phyloP scores from a whole-genome alignment of 2,329 filamentous ascomycete genomes.

The Bipolaris sorokiniana region DNA sequence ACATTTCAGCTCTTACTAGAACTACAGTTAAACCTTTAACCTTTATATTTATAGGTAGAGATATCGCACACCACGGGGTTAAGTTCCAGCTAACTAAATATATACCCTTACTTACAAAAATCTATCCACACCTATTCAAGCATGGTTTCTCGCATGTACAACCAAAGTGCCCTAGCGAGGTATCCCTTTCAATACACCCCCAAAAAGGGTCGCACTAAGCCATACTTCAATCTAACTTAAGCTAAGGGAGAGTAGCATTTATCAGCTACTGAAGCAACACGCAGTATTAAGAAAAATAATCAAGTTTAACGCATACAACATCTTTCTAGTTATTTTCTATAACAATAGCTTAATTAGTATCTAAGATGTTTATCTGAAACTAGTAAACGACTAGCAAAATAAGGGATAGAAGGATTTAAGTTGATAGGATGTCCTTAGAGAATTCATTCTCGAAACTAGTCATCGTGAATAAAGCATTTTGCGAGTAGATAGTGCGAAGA shows the following conservation, averaged over 20 bases:
- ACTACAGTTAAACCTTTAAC: background rate
- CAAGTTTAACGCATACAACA: slow-evolving; percentile 3
- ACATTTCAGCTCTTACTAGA: background rate
- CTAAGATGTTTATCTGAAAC: background rate
- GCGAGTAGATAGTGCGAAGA: too few species aligned
- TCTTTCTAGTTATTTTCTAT: slow-evolving; percentile 4
- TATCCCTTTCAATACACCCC: background rate
- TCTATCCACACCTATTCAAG: background rate
- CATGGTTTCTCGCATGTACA: background rate
- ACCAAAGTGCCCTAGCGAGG: background rate
- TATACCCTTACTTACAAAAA: background rate
- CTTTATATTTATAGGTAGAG: background rate
- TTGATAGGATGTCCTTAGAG: too few species aligned
- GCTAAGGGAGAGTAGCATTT: background rate
- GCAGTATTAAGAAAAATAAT: background rate
- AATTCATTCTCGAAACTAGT: too few species aligned
- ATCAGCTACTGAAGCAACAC: background rate
- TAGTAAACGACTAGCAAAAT: background rate
- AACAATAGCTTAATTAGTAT: background rate
- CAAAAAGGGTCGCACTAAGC: background rate
- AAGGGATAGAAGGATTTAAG: background rate
- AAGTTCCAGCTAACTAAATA: background rate
- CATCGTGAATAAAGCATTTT: too few species aligned
- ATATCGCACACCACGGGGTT: background rate
- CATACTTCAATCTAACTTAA: background rate